A percentile compares a stretch with the other conserved stretches of the same genome.
Conservation (phyloP, 2,329 filamentous ascomycete species). For the Alternaria metachromatica region DNA sequence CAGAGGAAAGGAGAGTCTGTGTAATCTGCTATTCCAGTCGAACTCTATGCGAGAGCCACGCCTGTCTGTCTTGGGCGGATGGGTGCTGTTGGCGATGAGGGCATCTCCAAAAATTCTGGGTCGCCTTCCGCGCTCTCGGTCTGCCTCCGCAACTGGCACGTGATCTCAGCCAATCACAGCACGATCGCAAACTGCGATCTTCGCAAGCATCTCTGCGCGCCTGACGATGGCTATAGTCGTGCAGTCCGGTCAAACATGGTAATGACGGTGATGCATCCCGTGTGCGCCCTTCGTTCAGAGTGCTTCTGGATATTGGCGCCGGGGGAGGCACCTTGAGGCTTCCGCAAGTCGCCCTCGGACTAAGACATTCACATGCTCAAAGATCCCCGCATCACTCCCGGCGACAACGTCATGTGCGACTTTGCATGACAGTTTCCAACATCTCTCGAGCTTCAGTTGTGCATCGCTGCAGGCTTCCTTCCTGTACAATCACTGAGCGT, state of each 20-base stretch:
- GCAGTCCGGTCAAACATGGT: not conserved
- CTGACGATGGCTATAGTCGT: not conserved
- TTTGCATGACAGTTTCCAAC: slow-evolving; percentile 9
- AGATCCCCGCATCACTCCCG: slow-evolving; percentile 21
- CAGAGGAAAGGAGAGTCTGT: not conserved
- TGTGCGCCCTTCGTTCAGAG: not conserved
- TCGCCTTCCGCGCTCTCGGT: slow-evolving; percentile 39
- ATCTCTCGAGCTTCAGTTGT: not conserved
- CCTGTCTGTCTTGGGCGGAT: slow-evolving; percentile 12
- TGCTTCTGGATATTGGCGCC: not conserved
- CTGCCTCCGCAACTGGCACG: slow-evolving; percentile 28
- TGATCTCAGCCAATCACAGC: slow-evolving; percentile 41
- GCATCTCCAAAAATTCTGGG: slow-evolving; percentile 32
- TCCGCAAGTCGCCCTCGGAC: slow-evolving; percentile 22
- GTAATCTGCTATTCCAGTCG: not conserved
- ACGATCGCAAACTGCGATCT: slow-evolving; percentile 37
- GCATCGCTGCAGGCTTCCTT: not conserved
- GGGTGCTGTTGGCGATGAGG: slow-evolving; percentile 22
- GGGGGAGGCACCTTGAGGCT: slow-evolving; percentile 4
- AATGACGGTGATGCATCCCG: not conserved
- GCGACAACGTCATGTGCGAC: slow-evolving; percentile 22
- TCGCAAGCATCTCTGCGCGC: slow-evolving; percentile 1
- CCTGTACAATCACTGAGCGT: slow-evolving; percentile 5
- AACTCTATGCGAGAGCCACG: not conserved
- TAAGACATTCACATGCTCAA: slow-evolving; percentile 39